Conservation (phyloP, 2,329 filamentous ascomycete species). For the Colletotrichum gloeosporioides region DNA sequence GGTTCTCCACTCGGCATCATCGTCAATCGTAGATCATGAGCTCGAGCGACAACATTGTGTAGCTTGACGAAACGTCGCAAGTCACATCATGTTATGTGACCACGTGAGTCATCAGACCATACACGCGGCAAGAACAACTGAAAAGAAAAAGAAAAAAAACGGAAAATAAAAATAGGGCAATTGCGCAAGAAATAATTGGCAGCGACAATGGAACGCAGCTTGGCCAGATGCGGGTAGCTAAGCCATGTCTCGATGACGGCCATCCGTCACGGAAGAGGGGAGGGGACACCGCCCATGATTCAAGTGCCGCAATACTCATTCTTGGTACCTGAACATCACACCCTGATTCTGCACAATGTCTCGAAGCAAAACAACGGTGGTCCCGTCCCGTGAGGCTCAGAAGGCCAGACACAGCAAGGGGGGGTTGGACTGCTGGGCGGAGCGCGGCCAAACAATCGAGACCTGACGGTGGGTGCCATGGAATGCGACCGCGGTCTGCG, state of each 20-base stretch:
- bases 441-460: background rate
- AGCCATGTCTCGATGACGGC: background rate
- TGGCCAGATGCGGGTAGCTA: background rate
- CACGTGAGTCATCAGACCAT: background rate
- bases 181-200: background rate
- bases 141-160: background rate
- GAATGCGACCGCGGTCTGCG: background rate
- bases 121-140: background rate
- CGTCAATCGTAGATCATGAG: background rate
- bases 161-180: background rate
- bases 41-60: background rate
- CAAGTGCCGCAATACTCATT: background rate
- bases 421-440: background rate
- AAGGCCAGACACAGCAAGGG: background rate
- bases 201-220: background rate
- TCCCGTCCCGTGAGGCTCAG: slow-evolving; percentile 1
- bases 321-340: background rate
- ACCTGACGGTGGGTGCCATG: background rate
- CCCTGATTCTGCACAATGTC: slow-evolving; percentile 13
- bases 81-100: background rate
- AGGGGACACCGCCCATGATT: background rate
- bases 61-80: background rate
- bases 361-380: slow-evolving; percentile 10
- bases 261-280: background rate
- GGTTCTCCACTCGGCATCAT: background rate